phyloP scores from a whole-genome alignment of 1,284 basidiomycete genomes.

The Mycena citricolor region DNA sequence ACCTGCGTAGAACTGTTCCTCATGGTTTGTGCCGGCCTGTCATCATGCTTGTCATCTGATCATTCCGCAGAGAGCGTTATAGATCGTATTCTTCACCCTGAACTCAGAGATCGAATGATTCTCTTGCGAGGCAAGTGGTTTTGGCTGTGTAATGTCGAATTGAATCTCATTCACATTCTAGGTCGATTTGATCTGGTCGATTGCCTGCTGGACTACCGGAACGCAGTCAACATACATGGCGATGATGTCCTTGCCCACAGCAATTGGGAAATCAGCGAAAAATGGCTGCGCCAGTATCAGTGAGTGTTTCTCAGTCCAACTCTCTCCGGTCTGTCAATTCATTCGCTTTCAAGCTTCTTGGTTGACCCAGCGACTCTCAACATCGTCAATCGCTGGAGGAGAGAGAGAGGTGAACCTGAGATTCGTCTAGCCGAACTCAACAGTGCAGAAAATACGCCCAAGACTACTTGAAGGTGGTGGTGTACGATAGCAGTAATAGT shows the following conservation, averaged over 20 bases:
- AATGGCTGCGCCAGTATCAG: conserved; percentile 81
- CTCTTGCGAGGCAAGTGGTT: conserved; percentile 76
- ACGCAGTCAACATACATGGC: conserved; percentile 73
- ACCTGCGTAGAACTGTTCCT: conserved; percentile 65
- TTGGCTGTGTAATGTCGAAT: conserved; percentile 26
- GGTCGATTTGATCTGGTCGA: conserved; percentile 77
- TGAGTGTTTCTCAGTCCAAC: conserved; percentile 50
- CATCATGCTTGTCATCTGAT: conserved; percentile 10
- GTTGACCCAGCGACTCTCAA: conserved; percentile 63
- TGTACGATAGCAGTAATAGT: conserved; percentile 1
- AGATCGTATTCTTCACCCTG: conserved; percentile 84
- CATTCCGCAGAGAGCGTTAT: conserved; percentile 73
- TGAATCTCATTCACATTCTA: conserved; percentile 46
- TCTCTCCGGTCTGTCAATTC: background rate
- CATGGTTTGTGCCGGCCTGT: conserved; percentile 56
- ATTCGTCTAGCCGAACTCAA: conserved; percentile 56
- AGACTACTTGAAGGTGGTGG: conserved; percentile 22
- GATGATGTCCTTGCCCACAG: conserved; percentile 85
- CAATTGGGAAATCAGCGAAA: conserved; percentile 87
- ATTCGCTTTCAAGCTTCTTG: conserved; percentile 56
- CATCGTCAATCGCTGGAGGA: conserved; percentile 74
- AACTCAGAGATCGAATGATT: conserved; percentile 87
- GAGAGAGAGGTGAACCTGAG: conserved; percentile 70
- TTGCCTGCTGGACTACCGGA: conserved; percentile 69
- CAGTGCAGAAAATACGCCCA: conserved; percentile 42